These are phyloP conservation scores for Spergularia bocconei DNA, from an alignment of 148 eudicot genomes.

Conservation along the genomic window DNA sequence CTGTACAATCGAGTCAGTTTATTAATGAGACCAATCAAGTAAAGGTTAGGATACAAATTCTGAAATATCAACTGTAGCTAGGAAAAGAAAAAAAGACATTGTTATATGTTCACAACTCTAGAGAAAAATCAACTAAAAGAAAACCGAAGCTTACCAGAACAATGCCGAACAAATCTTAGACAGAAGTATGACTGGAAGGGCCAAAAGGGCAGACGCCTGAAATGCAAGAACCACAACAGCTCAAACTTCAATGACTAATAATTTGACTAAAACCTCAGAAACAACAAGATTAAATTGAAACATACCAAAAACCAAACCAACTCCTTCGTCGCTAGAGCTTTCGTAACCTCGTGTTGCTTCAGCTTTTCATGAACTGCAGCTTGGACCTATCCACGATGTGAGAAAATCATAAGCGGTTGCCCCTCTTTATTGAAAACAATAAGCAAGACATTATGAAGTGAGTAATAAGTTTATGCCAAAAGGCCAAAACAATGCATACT, in stretches of 20 bases:
- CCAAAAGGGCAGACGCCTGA: conserved; percentile 88
- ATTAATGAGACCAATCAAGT: background rate
- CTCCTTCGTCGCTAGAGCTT: conserved; percentile 78
- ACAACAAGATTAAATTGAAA: conserved; percentile 14
- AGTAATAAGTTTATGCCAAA: background rate
- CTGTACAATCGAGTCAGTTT: conserved; percentile 37
- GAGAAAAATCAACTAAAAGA: background rate
- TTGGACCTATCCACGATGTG: conserved; percentile 54
- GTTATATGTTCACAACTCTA: background rate
- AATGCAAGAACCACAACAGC: conserved; percentile 14
- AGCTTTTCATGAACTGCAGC: conserved; percentile 63
- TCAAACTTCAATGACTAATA: background rate
- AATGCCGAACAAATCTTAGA: conserved; percentile 49
- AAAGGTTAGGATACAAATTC: background rate
- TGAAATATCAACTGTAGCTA: background rate
- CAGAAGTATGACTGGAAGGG: conserved; percentile 65
- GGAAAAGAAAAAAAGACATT: background rate
- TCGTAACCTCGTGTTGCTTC: conserved; percentile 67
- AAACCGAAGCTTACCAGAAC: conserved; percentile 50
- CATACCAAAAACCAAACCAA: conserved; percentile 85
- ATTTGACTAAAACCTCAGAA: conserved; percentile 7
- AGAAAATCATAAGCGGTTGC: background rate
- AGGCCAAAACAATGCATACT: background rate
- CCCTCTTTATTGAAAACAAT: background rate
- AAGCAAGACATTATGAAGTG: background rate